Percentiles rank a stretch among this genome's conserved stretches.
phyloP scores from a whole-genome alignment of 805 yeast species.

The Yarrowia sp. region DNA sequence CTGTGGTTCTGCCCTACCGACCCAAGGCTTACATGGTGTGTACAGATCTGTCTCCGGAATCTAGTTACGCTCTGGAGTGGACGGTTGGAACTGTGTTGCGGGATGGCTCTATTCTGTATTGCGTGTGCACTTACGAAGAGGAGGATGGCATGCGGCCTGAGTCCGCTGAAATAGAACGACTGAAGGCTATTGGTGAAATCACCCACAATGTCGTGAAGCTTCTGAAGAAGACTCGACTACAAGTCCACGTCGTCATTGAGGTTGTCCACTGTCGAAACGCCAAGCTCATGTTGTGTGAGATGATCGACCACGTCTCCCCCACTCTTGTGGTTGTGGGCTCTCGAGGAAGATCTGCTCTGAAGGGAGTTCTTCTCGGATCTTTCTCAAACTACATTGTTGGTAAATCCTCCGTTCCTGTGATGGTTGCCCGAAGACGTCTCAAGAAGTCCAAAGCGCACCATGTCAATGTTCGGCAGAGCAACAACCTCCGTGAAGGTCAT shows the following conservation, averaged over 20 bases:
- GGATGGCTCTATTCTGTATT: conserved; percentile 81
- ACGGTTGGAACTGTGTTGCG: conserved; percentile 82
- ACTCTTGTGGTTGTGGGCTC: conserved; percentile 79
- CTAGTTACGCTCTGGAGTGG: conserved; percentile 85
- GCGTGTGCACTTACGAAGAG: conserved; percentile 57
- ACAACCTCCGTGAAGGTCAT: conserved; percentile 47
- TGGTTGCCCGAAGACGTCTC: conserved; percentile 78
- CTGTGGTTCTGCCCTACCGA: conserved; percentile 25
- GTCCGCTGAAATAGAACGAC: conserved; percentile 52
- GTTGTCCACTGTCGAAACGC: conserved; percentile 80
- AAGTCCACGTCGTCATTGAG: conserved; percentile 75
- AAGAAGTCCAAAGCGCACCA: conserved; percentile 70
- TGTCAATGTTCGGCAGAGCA: conserved; percentile 54
- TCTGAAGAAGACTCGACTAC: conserved; percentile 69
- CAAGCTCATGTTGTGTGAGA: conserved; percentile 69
- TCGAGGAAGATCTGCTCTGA: conserved; percentile 72
- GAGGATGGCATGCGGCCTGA: conserved; percentile 43
- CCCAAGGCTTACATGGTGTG: conserved; percentile 75
- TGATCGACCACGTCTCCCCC: conserved; percentile 74
- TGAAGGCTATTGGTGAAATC: conserved; percentile 55
- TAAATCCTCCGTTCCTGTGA: conserved; percentile 74
- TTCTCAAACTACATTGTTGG: conserved; percentile 75
- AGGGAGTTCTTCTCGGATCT: conserved; percentile 77
- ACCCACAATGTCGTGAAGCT: conserved; percentile 54
- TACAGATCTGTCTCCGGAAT: conserved; percentile 83